These are phyloP conservation scores for Mucor plumbeus DNA, from an alignment of 371 early-diverging fungal genomes.

Conservation along the genomic window DNA sequence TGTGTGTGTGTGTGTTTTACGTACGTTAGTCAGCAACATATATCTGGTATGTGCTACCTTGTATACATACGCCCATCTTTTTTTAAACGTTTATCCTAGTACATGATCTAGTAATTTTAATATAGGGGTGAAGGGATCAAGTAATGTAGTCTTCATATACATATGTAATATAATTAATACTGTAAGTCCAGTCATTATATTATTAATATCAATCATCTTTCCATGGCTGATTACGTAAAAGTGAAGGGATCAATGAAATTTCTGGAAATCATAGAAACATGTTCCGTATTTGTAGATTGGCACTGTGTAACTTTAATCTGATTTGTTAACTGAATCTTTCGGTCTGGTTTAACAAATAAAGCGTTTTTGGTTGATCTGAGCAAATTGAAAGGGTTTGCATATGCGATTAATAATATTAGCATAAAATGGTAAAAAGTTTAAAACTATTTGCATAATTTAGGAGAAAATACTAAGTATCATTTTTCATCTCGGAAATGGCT, in stretches of 20 bases:
- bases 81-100: slow-evolving; percentile 1
- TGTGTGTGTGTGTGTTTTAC: background rate
- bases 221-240: slow-evolving; percentile 6
- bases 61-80: background rate
- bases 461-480: background rate
- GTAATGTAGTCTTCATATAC: background rate
- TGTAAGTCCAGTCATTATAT: background rate
- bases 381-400: background rate
- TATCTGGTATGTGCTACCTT: background rate
- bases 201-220: background rate
- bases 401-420: background rate
- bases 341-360: background rate
- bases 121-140: background rate
- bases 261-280: slow-evolving; percentile 2
- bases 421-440: background rate
- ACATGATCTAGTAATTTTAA: background rate
- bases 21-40: background rate
- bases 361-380: background rate
- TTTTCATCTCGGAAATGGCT: background rate
- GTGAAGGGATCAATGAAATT: slow-evolving; percentile 6
- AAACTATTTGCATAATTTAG: background rate
- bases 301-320: slow-evolving; percentile 10
- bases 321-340: slow-evolving; percentile 7
- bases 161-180: no score
- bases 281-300: background rate